A percentile compares a stretch with the other conserved stretches of the same genome.
Conservation (phyloP, 2,329 filamentous ascomycete genomes). For the Aspergillus fumigatus region DNA sequence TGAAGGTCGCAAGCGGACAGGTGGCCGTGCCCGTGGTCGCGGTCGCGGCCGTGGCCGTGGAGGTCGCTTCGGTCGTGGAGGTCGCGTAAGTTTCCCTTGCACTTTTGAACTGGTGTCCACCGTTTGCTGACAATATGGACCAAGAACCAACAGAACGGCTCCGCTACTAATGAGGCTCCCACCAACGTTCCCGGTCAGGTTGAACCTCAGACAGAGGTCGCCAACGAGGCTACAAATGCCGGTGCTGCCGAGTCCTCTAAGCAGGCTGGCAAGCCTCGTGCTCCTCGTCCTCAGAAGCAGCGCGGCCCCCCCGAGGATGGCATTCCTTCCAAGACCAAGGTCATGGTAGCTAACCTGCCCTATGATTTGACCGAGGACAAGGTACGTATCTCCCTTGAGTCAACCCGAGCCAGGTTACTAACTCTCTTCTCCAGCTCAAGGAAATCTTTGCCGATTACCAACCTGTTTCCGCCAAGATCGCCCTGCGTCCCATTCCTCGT, state of each 20-base stretch:
- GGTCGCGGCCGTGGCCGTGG: conserved; percentile 62
- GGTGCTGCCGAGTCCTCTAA: conserved; percentile 41
- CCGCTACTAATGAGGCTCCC: conserved; percentile 22
- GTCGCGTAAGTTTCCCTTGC: conserved; percentile 46
- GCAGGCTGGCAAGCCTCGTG: conserved; percentile 35
- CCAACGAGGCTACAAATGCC: conserved; percentile 36
- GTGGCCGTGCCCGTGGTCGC: conserved; percentile 59
- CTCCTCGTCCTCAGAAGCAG: conserved; percentile 63
- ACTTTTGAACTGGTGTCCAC: no score
- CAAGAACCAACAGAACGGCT: conserved; percentile 19
- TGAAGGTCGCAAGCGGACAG: conserved; percentile 57
- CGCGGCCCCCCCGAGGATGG: conserved; percentile 96
- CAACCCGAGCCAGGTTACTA: conserved; percentile 14
- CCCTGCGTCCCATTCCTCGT: conserved; percentile 93
- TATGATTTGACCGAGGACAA: conserved; percentile 98
- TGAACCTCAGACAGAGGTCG: conserved; percentile 17
- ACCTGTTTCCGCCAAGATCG: conserved; percentile 94
- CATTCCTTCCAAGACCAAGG: conserved; percentile 98
- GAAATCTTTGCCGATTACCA: conserved; percentile 93
- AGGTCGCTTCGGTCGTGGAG: conserved; percentile 64
- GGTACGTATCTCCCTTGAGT: conserved; percentile 49
- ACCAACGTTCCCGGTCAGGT: conserved; percentile 15
- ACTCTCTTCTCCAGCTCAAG: conserved; percentile 65
- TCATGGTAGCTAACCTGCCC: conserved; percentile 99
- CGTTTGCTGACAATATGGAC: background rate